phyloP scores from a whole-genome alignment of 805 yeast genomes.

The Starmerella floricola region DNA sequence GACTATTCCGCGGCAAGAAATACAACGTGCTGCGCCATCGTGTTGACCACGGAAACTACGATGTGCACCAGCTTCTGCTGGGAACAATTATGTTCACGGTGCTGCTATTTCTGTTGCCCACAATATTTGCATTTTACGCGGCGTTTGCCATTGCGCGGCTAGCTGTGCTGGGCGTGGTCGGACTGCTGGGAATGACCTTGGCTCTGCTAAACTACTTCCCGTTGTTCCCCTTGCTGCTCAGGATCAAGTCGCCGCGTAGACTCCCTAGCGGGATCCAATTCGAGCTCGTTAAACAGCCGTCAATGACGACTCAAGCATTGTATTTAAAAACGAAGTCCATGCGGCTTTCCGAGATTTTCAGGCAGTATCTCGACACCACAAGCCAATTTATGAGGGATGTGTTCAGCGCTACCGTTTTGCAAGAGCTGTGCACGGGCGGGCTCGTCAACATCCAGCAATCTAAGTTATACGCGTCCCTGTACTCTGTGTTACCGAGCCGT shows the following conservation, averaged over 20 bases:
- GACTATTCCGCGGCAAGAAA: constrained; percentile 80
- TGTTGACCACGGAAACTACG: constrained; percentile 74
- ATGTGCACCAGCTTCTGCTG: constrained; percentile 70
- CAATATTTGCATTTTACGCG: constrained; percentile 71
- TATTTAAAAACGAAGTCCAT: constrained; percentile 37
- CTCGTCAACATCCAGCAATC: constrained; percentile 37
- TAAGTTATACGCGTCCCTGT: constrained; percentile 39
- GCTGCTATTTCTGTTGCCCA: constrained; percentile 67
- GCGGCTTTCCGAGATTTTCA: constrained; percentile 35
- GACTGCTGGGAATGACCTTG: constrained; percentile 45
- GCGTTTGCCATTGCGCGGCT: constrained; percentile 55
- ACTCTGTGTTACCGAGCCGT: constrained; percentile 40
- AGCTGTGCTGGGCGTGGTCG: constrained; percentile 37
- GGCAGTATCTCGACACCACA: constrained; percentile 32
- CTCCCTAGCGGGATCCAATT: constrained; percentile 48
- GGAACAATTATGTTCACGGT: constrained; percentile 85
- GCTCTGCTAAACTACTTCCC: constrained; percentile 75
- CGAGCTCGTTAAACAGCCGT: no score
- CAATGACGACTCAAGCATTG: no score
- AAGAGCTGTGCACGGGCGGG: constrained; percentile 37
- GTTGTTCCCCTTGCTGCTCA: constrained; percentile 63
- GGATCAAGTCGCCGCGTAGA: constrained; percentile 65
- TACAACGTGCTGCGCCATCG: constrained; percentile 72
- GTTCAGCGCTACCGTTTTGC: constrained; percentile 27
- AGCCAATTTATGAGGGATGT: constrained; percentile 4